Conservation (phyloP, 441 rosid genomes). For the Syzygium syzygioides region DNA sequence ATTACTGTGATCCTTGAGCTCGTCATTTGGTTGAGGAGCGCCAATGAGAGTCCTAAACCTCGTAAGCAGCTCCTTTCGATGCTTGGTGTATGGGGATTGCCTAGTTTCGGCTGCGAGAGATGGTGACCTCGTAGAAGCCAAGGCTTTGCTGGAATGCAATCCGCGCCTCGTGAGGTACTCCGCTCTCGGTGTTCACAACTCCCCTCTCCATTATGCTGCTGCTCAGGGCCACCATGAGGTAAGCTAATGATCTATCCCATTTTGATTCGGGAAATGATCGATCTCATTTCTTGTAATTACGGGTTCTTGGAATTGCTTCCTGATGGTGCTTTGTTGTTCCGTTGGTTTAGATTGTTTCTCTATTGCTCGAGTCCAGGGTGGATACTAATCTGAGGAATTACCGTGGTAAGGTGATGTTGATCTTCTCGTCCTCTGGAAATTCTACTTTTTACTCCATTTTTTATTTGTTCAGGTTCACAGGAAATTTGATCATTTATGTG, state of each 20-base stretch:
- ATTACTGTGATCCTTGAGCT: background rate
- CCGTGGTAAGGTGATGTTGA: slow-evolving; percentile 76
- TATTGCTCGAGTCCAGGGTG: slow-evolving; percentile 88
- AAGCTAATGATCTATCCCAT: background rate
- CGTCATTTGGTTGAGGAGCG: background rate
- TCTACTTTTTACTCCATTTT: background rate
- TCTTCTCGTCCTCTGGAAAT: background rate
- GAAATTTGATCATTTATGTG: background rate
- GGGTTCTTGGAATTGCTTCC: background rate
- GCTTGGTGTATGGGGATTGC: slow-evolving; percentile 94
- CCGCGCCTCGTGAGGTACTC: slow-evolving; percentile 88
- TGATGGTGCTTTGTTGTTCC: slow-evolving; percentile 10
- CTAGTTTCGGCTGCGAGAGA: slow-evolving; percentile 93
- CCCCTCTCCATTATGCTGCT: slow-evolving; percentile 93
- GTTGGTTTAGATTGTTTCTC: slow-evolving; percentile 63
- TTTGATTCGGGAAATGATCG: background rate
- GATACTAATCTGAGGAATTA: slow-evolving; percentile 91
- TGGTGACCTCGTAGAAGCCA: slow-evolving; percentile 90
- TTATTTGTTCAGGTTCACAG: background rate
- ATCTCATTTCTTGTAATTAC: background rate
- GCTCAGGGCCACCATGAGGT: slow-evolving; percentile 99
- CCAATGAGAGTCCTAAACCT: slow-evolving; percentile 69
- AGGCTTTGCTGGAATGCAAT: slow-evolving; percentile 77
- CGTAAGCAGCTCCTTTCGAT: slow-evolving; percentile 81
- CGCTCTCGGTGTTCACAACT: slow-evolving; percentile 83